Evolutionary conservation across 495 filamentous ascomycete species (phyloP), one percentile per base, ranked within the genome.

Genomic region (Trichocladium antarcticum): DNA sequence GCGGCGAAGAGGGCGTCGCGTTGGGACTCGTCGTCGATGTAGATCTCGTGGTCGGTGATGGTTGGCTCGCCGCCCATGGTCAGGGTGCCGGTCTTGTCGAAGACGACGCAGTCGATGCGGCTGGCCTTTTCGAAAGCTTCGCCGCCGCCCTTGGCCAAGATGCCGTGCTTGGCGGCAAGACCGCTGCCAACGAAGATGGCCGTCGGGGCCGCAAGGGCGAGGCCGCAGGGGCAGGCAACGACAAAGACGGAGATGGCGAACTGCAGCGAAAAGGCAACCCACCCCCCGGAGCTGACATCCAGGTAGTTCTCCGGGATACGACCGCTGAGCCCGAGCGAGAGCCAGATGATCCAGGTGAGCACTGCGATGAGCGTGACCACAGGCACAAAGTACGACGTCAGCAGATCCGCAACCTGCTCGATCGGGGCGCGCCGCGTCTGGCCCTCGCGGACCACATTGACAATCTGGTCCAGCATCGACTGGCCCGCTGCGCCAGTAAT

Each of bases 231-330:
- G 62, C 90, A 97, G 6, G 90, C 90, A 31, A 96, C 82, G 28
- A 97, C 87, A 64, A 96, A 96, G 3, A 95, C 90, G 4, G 92
- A 80, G 52, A 96, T 95, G 0, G 90, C 85, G 60, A 97, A 97
- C 45, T 90, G 81, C 32, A 97, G 69, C 16, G 85, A 84, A 78
- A 89, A 97, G 15, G 85, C 82, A 0, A 83, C 73, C 87, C 89
- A 95, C 12, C 86, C 84, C 20, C 86, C 87, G 17, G 78, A 72
- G 5, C 76, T 69, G 29, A 69, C 61, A 40, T 83, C 81, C 9
- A 85, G 73, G 56, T 82, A 95, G 50, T 81, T 74, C 2, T 49
- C 55, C 0, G 87, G 80, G 8, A 95, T 70, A 5, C 59, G 57
- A 7, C 86, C 85, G 1, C 82, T 78, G 24, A 80, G 57, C 0